Evolutionary conservation across 441 rosid genomes (phyloP), one percentile per base, ranked within the genome.

Genomic region (Isatis lusitanica): DNA sequence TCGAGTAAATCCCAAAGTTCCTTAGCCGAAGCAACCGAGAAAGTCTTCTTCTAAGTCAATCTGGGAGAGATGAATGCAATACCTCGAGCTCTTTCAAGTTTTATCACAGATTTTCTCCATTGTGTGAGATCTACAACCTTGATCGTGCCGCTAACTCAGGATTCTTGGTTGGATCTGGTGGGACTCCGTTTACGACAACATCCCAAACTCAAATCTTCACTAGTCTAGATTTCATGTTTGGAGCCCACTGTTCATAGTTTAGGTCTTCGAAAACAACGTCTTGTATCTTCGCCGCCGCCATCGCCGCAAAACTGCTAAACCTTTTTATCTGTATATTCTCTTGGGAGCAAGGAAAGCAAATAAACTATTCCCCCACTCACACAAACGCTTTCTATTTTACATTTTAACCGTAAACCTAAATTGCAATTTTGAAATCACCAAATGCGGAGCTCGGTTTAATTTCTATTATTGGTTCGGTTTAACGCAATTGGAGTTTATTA

Each of bases 61-160:
- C 70, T 0, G 63, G 10, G 36, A 63, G 68, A 51, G 62, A 51
- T 9, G 69, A 31, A 5, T 71, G 69, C 36, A 62, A 0, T 5
- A 71, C 7, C 35, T 71, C 44, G 3, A 70, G 60, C 51, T 60
- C 74, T 11, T 70, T 38, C n/a, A 26, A 11, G 74, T 70, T 50
- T 52, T 6, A 0, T 28, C 8, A 26, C 68, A 0, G 3, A 18
- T n/a, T 63, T 40, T 53, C 75, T 72, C 63, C 69, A 71, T 9
- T 9, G 16, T 0, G 55, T 26, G 35, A 62, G 63, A 0, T 71
- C 63, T 4, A 9, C 38, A 9, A 33, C 7, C 7, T 18, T 15
- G 15, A 72, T 43, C 12, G n/a, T 63, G 70, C 28, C 30, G 70
- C 56, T 43, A 44, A 9, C 11, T 73, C 65, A 11, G 65, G 58